These are phyloP conservation scores for Crepidotus variabilis DNA, from an alignment of 768 basidiomycete species.

Conservation along the genomic window DNA sequence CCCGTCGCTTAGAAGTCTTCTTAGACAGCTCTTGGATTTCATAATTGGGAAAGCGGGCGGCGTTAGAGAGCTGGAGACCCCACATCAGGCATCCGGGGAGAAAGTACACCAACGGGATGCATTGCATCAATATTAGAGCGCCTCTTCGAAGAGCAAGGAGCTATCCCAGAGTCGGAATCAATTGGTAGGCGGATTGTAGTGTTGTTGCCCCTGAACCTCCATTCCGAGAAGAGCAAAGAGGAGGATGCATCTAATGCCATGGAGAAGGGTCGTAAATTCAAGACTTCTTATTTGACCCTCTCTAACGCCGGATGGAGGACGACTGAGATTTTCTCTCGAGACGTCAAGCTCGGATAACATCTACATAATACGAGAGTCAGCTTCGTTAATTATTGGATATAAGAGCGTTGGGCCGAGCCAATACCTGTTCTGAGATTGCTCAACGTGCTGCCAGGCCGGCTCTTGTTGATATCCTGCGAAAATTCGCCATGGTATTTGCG, in stretches of 20 bases:
- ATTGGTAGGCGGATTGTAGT: too few relatives aligned
- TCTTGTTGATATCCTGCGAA: too few relatives aligned
- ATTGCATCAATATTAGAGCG: background rate
- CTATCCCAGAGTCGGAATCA: background rate
- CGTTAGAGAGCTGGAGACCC: background rate
- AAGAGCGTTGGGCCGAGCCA: too few relatives aligned
- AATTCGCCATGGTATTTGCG: too few relatives aligned
- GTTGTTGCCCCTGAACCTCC: too few relatives aligned
- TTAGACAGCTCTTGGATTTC: background rate
- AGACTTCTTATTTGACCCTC: background rate
- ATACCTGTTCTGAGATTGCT: too few relatives aligned
- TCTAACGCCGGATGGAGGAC: background rate
- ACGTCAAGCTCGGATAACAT: too few relatives aligned
- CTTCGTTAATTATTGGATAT: too few relatives aligned
- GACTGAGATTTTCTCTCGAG: too few relatives aligned
- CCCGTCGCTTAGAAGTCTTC: background rate
- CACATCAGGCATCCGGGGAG: background rate
- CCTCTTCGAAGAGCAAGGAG: background rate
- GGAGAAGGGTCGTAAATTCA: background rate
- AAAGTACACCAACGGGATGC: too few relatives aligned
- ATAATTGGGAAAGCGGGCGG: background rate
- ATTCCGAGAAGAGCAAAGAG: background rate
- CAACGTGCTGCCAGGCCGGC: too few relatives aligned
- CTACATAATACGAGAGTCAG: too few relatives aligned
- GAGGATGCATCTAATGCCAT: background rate